Evolutionary conservation across 805 yeast genomes (phyloP).

Genomic region (Lipomyces kockii): DNA sequence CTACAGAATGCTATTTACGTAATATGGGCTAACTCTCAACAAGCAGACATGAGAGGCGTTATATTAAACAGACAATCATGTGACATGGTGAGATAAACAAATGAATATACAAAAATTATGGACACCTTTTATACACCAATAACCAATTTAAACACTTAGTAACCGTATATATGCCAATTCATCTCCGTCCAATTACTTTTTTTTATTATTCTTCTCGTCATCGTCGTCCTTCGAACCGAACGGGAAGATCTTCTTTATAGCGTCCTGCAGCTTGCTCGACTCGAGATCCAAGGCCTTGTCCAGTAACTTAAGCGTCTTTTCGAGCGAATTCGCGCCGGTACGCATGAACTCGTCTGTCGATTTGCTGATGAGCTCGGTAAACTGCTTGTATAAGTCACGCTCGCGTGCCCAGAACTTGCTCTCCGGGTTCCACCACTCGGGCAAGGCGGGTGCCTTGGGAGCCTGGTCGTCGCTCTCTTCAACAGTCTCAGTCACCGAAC

Average conservation of each 20-base stretch:
- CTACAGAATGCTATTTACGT: neutral
- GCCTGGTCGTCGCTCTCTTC: constrained; percentile 7
- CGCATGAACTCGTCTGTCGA: neutral
- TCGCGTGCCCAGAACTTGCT: neutral
- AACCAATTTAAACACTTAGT: neutral
- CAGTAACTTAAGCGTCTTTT: neutral
- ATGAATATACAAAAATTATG: neutral
- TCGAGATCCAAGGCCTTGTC: constrained; percentile 3
- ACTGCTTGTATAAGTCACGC: neutral
- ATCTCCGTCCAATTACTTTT: neutral
- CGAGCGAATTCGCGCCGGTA: neutral
- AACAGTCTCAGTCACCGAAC: constrained; percentile 23
- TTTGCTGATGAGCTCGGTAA: neutral
- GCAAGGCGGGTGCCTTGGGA: neutral
- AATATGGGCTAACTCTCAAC: neutral
- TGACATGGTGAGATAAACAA: neutral
- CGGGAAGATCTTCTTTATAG: neutral
- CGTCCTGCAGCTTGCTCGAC: neutral
- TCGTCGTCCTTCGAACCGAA: neutral
- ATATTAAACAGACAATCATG: neutral
- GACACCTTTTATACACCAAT: neutral
- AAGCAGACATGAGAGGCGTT: neutral
- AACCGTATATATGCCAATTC: neutral
- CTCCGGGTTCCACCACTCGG: neutral
- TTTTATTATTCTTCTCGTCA: neutral